Evolutionary conservation across 768 basidiomycete genomes (phyloP).

Genomic region (Gymnopilus dilepis): DNA sequence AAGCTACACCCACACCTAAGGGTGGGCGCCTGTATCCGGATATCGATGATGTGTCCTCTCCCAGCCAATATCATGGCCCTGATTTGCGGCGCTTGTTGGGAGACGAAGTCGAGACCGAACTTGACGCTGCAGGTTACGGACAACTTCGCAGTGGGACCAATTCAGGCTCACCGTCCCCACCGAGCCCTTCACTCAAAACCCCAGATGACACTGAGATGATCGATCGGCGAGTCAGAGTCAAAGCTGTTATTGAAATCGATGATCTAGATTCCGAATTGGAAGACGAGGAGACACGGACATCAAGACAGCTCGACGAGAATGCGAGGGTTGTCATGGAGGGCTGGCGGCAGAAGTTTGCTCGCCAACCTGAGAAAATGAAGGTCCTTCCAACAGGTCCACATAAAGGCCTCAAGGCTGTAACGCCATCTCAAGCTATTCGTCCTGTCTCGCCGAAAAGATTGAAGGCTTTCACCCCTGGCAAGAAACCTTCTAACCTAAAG

Average conservation of each 20-base stretch:
- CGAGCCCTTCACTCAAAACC: slow-evolving; percentile 45
- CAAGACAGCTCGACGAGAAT: slow-evolving; percentile 14
- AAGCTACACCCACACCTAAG: slow-evolving; percentile 26
- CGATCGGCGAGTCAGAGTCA: slow-evolving; percentile 4
- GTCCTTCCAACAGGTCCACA: neutral
- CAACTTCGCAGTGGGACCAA: slow-evolving; percentile 8
- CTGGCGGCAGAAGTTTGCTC: slow-evolving; percentile 36
- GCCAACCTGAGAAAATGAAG: slow-evolving; percentile 19
- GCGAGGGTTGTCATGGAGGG: slow-evolving; percentile 32
- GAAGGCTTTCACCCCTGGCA: slow-evolving; percentile 37
- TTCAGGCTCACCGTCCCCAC: slow-evolving; percentile 34
- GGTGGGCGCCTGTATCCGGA: slow-evolving; percentile 10
- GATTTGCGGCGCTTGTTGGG: slow-evolving; percentile 29
- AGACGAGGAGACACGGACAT: slow-evolving; percentile 25
- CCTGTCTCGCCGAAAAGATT: slow-evolving; percentile 30
- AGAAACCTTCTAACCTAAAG: slow-evolving; percentile 32
- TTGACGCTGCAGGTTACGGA: neutral
- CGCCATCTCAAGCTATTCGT: no score
- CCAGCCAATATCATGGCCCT: slow-evolving; percentile 28
- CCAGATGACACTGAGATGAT: neutral
- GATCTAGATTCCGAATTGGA: slow-evolving; percentile 29
- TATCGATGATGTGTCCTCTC: slow-evolving; percentile 27
- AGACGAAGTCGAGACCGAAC: slow-evolving; percentile 16
- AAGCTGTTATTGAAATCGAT: slow-evolving; percentile 33
- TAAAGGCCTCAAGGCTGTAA: neutral